Conservation (phyloP, 2,329 filamentous ascomycete genomes). For the Diaporthe sp. region DNA sequence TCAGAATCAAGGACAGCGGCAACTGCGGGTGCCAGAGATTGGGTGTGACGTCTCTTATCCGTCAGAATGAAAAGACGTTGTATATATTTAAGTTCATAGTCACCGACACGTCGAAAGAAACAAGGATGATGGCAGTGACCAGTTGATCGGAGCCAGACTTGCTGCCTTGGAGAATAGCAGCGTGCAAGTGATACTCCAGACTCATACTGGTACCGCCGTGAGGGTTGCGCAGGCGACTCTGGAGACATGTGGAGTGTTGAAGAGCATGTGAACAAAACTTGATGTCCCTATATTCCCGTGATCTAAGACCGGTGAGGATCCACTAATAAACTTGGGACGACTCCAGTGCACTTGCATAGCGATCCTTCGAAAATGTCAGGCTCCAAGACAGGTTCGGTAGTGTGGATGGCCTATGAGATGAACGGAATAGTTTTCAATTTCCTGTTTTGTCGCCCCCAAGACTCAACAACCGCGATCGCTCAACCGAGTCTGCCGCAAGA, state of each 20-base stretch:
- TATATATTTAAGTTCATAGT: neutral
- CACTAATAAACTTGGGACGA: neutral
- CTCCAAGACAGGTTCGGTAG: neutral
- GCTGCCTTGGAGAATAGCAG: neutral
- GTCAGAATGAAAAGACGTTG: neutral
- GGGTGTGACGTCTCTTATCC: neutral
- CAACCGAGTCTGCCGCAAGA: neutral
- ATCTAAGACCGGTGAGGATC: slow-evolving; percentile 11
- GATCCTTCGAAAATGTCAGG: neutral
- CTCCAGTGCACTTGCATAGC: neutral
- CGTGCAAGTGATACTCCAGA: neutral
- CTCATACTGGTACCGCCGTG: too few relatives aligned
- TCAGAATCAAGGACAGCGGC: neutral
- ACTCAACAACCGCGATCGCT: neutral
- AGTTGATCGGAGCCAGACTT: neutral
- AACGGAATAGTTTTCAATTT: neutral
- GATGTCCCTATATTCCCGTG: neutral
- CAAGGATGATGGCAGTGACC: neutral
- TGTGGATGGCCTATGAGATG: neutral
- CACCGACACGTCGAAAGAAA: too few relatives aligned
- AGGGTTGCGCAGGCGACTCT: neutral
- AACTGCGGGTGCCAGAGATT: neutral
- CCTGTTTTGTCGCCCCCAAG: neutral
- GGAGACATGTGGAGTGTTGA: neutral
- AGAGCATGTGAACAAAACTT: neutral